A percentile compares a stretch with the other conserved stretches of the same genome.
Evolutionary conservation across 495 filamentous ascomycete species (phyloP).

Genomic region (Bathelium albidoporum): DNA sequence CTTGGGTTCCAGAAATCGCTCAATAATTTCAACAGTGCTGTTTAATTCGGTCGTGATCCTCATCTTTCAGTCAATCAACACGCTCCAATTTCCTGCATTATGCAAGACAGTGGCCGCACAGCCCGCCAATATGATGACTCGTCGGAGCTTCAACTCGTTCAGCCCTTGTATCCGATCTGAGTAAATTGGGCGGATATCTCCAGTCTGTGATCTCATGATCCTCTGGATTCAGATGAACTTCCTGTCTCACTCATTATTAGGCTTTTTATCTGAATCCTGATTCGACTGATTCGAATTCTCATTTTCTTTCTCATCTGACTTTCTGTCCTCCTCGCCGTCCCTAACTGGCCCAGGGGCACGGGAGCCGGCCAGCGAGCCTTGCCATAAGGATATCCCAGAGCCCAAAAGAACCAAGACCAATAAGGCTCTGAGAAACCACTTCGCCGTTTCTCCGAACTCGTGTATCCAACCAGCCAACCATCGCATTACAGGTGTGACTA

Average conservation of each 20-base stretch:
- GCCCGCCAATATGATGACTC: no score
- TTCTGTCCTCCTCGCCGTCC: not conserved
- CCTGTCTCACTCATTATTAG: not conserved
- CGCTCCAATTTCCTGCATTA: no score
- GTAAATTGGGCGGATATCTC: no score
- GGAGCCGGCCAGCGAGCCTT: not conserved
- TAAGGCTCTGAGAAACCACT: not conserved
- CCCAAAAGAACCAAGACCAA: not conserved
- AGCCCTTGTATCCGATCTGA: no score
- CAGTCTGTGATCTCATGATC: no score
- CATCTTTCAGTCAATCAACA: no score
- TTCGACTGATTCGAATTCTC: not conserved
- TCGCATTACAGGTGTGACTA: constrained; percentile 24
- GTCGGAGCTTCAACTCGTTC: no score
- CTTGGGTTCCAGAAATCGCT: no score
- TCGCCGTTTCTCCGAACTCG: constrained; percentile 1
- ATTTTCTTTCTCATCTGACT: not conserved
- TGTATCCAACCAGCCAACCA: constrained; percentile 10
- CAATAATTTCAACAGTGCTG: no score
- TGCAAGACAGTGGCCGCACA: no score
- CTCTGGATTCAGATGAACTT: no score
- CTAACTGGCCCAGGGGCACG: not conserved
- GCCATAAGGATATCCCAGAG: not conserved
- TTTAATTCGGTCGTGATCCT: no score
- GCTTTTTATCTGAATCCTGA: not conserved